Evolutionary conservation across 2,329 filamentous ascomycete genomes (phyloP), one percentile per base, ranked within the genome.

Genomic region (Pseudogymnoascus sp.): DNA sequence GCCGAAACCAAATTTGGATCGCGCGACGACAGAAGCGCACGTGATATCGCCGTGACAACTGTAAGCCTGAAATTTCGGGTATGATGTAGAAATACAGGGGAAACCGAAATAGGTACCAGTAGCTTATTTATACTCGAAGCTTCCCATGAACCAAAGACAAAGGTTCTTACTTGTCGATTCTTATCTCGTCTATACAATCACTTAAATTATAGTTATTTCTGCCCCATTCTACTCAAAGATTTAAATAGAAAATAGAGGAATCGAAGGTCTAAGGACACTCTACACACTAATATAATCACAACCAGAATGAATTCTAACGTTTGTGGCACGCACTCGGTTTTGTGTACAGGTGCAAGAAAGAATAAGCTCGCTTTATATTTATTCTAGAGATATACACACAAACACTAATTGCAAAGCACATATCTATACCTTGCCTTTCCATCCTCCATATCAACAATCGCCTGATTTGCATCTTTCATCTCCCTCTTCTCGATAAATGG

Each of bases 401-500:
- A 53, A 60, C 68, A 67, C 70, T 79, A 74, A 64, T 80, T 80
- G 6, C 78, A 76, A 62, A 81, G 69, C 3, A 80, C 78, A 68
- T 79, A 82, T 67, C 80, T 72, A 66, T 80, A 82, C 60, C 79
- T 76, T 3, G 80, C 80, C 72, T 83, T 82, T 1, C 84, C 84
- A 0, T 74, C 73, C 11, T 82, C 80, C 76, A 87, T 79, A 65
- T 87, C 83, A 17, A 85, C 68, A 28, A 87, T 74, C 2, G 78
- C 78, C 71, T 81, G 70, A 72, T 87, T 87, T 2, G 82, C 82
- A 17, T 84, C 80, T 71, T 79, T 81, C 78, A 88, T 78, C 0
- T 80, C 78, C 36, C 81, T 76, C 71, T 79, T 75, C 69, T 85
- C 73, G 33, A 87, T 77, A 81, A 82, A 84, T 1, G 84, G 79